Evolutionary conservation across 768 basidiomycete species (phyloP).

Genomic region (Boletus sensibilis): DNA sequence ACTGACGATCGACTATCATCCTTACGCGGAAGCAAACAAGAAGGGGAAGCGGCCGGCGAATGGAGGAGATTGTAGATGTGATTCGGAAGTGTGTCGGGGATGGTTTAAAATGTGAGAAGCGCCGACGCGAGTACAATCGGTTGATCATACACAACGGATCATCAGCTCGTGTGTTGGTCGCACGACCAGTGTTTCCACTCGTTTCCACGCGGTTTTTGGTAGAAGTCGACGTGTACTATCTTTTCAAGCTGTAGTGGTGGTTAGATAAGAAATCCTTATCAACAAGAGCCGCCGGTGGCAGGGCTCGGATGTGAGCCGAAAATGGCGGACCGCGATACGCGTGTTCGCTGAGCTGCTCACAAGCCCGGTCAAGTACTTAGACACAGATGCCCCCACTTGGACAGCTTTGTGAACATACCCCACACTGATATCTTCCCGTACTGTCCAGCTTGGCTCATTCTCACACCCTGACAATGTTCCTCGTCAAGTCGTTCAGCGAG

Average conservation of each 20-base stretch:
- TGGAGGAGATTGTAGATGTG: conserved; percentile 39
- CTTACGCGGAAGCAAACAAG: conserved; percentile 33
- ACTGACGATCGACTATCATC: conserved; percentile 66
- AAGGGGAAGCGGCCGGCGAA: conserved; percentile 29
- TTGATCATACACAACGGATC: too few relatives aligned
- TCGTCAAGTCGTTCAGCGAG: conserved; percentile 48
- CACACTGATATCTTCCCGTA: conserved; percentile 5
- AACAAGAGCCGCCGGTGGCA: not conserved
- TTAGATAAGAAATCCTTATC: not conserved
- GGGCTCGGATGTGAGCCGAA: not conserved
- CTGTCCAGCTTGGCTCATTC: not conserved
- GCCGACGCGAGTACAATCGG: too few relatives aligned
- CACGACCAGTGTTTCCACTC: not conserved
- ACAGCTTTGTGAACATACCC: conserved; percentile 20
- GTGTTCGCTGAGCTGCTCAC: not conserved
- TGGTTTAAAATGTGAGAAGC: conserved; percentile 31
- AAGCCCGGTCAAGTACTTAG: not conserved
- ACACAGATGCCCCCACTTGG: not conserved
- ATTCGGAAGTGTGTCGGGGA: conserved; percentile 35
- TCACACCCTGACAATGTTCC: conserved; percentile 13
- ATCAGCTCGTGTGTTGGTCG: not conserved
- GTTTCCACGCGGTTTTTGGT: not conserved
- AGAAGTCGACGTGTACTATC: not conserved
- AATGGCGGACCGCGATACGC: not conserved
- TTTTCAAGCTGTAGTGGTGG: too few relatives aligned